Evolutionary conservation across 345 rosid genomes (phyloP), one percentile per base, ranked within the genome.

Genomic region (Bretschneidera sinensis): DNA sequence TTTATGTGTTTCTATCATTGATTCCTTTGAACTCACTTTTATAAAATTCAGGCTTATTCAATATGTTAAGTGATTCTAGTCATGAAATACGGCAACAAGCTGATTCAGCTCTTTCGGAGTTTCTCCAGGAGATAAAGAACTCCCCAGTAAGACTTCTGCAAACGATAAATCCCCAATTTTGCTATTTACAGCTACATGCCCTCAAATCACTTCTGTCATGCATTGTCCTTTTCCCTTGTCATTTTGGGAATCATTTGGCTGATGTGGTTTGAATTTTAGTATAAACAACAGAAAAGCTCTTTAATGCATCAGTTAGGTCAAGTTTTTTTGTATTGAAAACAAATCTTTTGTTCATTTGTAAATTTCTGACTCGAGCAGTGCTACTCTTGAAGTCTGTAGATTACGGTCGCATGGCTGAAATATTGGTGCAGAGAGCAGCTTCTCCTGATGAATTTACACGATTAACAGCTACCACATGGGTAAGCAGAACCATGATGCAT

Each of bases 361-460:
- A 83, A 82, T 83, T 83, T 79, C 92, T 92, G 87, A 89, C 88
- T 84, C 78, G 67, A 80, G 76, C 88, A 80, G 90, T 94, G 79
- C 80, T 83, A 75, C 84, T 90, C 78, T 86, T 88, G 85, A 88
- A 95, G 99, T 95, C 99, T 91, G 99, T 91, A 91, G 99, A 95
- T 88, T 95, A 95, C 85, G 96, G 97, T 75, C 98, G 99, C 66
- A 95, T 95, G 99, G 96, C 99, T 68, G 97, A 95, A 79, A 95
- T 95, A 74, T 74, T 95, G 82, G 98, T 95, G 76, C 89, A 76
- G 78, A 91, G 99, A 75, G 99, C 97, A 63, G 81, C 86, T 75
- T 84, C 97, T 74, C 60, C 79, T 49, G 99, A 95, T 83, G 98
- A 91, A 74, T 95, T 95, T 66, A 95, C 99, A 62, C 88, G 99